Evolutionary conservation across 176 grass and related monocot genomes (phyloP), one percentile per base, ranked within the genome.

Genomic region (Oropetium thomaeum): DNA sequence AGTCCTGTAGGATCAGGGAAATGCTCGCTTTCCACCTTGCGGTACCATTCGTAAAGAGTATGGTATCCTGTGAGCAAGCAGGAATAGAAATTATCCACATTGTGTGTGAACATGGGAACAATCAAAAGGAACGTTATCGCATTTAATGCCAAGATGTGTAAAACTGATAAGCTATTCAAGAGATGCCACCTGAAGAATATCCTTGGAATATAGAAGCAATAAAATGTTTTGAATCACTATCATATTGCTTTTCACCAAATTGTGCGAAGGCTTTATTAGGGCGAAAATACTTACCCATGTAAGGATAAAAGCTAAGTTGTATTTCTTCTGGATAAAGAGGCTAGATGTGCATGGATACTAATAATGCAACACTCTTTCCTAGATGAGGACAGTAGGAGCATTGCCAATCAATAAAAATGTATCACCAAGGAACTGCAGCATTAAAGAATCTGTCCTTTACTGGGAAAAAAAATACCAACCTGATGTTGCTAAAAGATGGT

Each of bases 11-110:
- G 96, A 53, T 99, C 96, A 30, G 92, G 96, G 61, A 99, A 99
- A 79, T 99, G 96, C 19, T 95, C 87, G 47, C 69, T 99, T 79
- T 99, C 96, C 48, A 94, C 90, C 58, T 93, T 90, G 11, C 89
- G 87, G 44, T 95, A 99, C 96, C 96, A 99, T 65, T 99, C 85
- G 38, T 99, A 99, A 55, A 99, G 89, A 19, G 96, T 99, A 76
- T 95, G 96, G 63, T 92, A 99, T 20, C 96, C 96, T 99, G 74
- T 84, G 1, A 76, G 45, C 7, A 19, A 58, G 37, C 30, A 74
- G 34, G 26, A 9, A 81, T n/a, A n/a, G n/a, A 63, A 13, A 54
- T n/a, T 14, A 35, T 70, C 62, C 5, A 84, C 58, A 80, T 48
- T 62, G 58, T n/a, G 33, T 5, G 58, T 33, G 58, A 32, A 37